Evolutionary conservation across 2,329 filamentous ascomycete species (phyloP), one percentile per base, ranked within the genome.

Genomic region (Pestalotiopsis sp.): DNA sequence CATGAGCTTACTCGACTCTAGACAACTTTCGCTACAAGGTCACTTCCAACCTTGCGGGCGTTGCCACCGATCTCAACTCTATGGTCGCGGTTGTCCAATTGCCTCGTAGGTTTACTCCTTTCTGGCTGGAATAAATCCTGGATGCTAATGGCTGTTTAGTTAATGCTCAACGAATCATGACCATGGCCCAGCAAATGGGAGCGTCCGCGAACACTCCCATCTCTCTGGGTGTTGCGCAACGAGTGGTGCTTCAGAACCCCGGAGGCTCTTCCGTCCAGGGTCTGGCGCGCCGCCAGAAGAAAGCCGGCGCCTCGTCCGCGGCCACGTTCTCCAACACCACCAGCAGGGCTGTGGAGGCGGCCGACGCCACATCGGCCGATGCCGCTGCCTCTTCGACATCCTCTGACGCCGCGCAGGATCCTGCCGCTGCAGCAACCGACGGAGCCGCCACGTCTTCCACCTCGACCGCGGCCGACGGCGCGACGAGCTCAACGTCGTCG

Each of bases 1-100:
- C 52, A 14, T 52, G 11, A 36, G 12, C n/a, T 61, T 38, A 36
- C 27, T 41, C 36, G 4, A 41, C 1, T n/a, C 9, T 20, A 73
- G 72, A 73, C 67, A 73, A 73, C 67, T 73, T 70, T 61, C 68
- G 72, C 12, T 73, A 73, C n/a, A 71, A 73, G 25, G 72, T 73
- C 27, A 73, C 71, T 36, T 73, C 70, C 52, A 73, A 71, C 61
- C 60, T 73, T 31, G 72, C 71, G 4, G 72, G 71, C 31, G 72
- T 73, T 4, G 57, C 64, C 13, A 67, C 71, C 14, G 68, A 69
- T 57, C 71, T 73, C 61, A 73, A 73, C 67, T 36, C 20, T 23
- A 73, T 73, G 72, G 70, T 71, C 1, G 72, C 72, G 36, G 72
- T 73, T 36, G 71, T 73, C 36, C 72, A 73, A 60, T 65, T 73